Conservation (phyloP, 441 rosid genomes). For the Pelargonium cotyledonis region DNA sequence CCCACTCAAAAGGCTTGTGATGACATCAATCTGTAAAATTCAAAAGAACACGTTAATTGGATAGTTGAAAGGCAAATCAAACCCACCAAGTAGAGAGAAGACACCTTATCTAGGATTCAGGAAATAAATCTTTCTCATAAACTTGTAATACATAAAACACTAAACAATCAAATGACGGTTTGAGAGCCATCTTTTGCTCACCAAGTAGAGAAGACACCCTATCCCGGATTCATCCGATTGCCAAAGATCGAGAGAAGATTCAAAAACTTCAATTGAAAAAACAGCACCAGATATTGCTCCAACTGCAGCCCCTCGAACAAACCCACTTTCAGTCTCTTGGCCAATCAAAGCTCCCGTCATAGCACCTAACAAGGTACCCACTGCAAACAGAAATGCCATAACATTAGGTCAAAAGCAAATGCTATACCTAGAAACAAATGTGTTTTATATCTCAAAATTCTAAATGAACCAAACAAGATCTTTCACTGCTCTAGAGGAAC, state of each 20-base stretch:
- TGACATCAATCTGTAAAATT: conserved; percentile 69
- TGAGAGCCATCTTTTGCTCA: conserved; percentile 24
- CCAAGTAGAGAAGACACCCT: conserved; percentile 86
- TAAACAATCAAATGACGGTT: too few species aligned
- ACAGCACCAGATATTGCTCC: conserved; percentile 99
- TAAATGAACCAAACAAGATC: conserved; percentile 6
- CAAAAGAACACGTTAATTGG: neutral
- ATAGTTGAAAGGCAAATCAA: neutral
- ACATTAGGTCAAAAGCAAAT: neutral
- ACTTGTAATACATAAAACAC: neutral
- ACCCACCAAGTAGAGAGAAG: conserved; percentile 27
- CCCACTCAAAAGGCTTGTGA: conserved; percentile 88
- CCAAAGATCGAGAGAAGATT: conserved; percentile 86
- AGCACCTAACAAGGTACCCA: conserved; percentile 90
- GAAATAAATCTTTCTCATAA: neutral
- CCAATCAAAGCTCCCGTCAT: conserved; percentile 97
- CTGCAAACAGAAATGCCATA: conserved; percentile 36
- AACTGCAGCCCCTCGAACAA: conserved; percentile 88
- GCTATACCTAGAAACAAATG: neutral
- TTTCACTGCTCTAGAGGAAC: neutral
- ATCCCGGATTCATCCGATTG: conserved; percentile 78
- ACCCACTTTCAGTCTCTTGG: conserved; percentile 97
- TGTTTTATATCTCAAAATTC: conserved; percentile 2
- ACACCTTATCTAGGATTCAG: conserved; percentile 70
- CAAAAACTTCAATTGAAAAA: conserved; percentile 93